phyloP scores from a whole-genome alignment of 1,284 basidiomycete genomes.

The Leccinum idahoense region DNA sequence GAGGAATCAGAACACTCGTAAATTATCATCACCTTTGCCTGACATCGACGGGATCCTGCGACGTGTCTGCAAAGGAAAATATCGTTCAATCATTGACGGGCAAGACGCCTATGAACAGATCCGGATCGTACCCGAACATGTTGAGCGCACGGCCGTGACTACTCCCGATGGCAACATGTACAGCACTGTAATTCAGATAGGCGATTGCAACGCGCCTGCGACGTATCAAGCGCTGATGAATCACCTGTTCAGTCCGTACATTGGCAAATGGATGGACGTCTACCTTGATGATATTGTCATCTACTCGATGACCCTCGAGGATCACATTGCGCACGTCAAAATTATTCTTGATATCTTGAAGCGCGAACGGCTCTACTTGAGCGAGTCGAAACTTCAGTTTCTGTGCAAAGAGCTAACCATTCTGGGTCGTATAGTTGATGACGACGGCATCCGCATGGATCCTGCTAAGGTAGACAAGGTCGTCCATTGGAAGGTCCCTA shows the following conservation, averaged over 20 bases:
- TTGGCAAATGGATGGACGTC: slow-evolving; percentile 21
- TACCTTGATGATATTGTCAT: slow-evolving; percentile 34
- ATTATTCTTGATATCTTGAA: slow-evolving; percentile 27
- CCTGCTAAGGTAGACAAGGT: too few relatives aligned
- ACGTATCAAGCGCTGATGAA: slow-evolving; percentile 31
- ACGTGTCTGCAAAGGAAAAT: slow-evolving; percentile 13
- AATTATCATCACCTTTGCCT: slow-evolving; percentile 30
- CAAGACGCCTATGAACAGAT: slow-evolving; percentile 36
- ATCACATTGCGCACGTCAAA: slow-evolving; percentile 31
- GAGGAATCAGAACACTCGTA: slow-evolving; percentile 32
- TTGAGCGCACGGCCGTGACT: slow-evolving; percentile 16
- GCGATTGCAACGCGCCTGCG: slow-evolving; percentile 26
- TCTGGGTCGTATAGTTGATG: too few relatives aligned
- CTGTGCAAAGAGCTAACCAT: too few relatives aligned
- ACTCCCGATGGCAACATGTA: slow-evolving; percentile 34
- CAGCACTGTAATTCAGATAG: slow-evolving; percentile 30
- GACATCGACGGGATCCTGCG: slow-evolving; percentile 29
- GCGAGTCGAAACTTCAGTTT: slow-evolving; percentile 1
- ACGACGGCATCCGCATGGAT: too few relatives aligned
- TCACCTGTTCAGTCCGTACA: slow-evolving; percentile 23
- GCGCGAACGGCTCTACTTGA: slow-evolving; percentile 22
- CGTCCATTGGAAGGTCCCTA: too few relatives aligned
- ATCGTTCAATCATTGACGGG: slow-evolving; percentile 28
- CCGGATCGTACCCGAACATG: slow-evolving; percentile 28
- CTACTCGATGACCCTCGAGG: slow-evolving; percentile 29